phyloP scores from a whole-genome alignment of 2,329 filamentous ascomycete species.

The Epichloe aotearoae region DNA sequence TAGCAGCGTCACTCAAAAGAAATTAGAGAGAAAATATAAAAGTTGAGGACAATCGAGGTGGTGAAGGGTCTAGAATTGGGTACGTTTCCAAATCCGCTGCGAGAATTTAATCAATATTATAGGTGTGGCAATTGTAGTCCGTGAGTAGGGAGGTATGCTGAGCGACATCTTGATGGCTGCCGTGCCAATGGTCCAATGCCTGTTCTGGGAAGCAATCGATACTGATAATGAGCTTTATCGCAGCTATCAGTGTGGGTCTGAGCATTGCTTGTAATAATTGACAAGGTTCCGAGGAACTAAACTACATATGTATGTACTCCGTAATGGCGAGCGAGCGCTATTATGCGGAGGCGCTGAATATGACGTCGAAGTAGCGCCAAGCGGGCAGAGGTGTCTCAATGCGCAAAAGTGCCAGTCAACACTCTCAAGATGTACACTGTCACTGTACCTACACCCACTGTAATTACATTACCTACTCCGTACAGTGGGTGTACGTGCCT shows the following conservation, averaged over 20 bases:
- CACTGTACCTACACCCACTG: too few relatives aligned
- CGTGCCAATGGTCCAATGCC: neutral
- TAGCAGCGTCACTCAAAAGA: neutral
- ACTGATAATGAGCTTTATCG: constrained; percentile 1
- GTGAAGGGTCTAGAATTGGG: neutral
- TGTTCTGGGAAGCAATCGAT: neutral
- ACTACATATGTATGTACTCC: neutral
- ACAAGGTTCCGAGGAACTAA: neutral
- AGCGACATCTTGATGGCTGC: neutral
- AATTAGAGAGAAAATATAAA: too few relatives aligned
- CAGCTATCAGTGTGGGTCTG: neutral
- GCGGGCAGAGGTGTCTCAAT: neutral
- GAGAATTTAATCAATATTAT: neutral
- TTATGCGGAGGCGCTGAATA: neutral
- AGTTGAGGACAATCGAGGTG: neutral
- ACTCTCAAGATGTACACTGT: too few relatives aligned
- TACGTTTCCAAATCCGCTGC: neutral
- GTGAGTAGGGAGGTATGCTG: neutral
- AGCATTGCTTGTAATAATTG: neutral
- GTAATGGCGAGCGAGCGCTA: neutral
- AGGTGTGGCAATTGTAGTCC: neutral
- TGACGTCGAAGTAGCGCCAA: constrained; percentile 4
- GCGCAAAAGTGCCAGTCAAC: too few relatives aligned
- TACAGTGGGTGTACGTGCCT: too few relatives aligned
- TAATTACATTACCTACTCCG: too few relatives aligned